Conservation (phyloP, 148 eudicot genomes). For the Cornus kousa region DNA sequence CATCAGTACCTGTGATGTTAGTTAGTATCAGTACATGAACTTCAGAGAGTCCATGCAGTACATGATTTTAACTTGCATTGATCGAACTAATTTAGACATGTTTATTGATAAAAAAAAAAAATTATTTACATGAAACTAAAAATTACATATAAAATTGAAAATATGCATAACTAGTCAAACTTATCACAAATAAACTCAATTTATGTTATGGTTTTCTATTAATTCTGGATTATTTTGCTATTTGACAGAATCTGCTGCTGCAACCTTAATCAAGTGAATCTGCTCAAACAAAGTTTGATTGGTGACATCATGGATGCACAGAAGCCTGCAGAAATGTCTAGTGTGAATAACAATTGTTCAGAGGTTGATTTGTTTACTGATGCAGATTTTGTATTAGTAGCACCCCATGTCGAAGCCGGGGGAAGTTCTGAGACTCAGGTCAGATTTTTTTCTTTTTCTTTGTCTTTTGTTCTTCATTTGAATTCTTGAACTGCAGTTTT, state of each 20-base stretch:
- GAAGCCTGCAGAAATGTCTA: conserved; percentile 36
- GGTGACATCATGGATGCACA: conserved; percentile 76
- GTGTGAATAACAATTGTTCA: conserved; percentile 31
- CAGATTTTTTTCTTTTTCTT: not conserved
- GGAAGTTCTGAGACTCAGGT: conserved; percentile 58
- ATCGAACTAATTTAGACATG: no score
- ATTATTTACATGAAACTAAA: no score
- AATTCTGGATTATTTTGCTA: conserved; percentile 11
- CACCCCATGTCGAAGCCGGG: conserved; percentile 43
- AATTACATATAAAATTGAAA: no score
- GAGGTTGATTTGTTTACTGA: conserved; percentile 93
- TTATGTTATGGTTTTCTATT: not conserved
- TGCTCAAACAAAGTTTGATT: conserved; percentile 68
- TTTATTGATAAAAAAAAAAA: no score
- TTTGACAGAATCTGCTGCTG: conserved; percentile 60
- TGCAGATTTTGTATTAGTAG: conserved; percentile 88
- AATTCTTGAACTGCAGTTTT: not conserved
- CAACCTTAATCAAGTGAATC: conserved; percentile 63
- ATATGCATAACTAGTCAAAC: no score
- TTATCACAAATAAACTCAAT: no score
- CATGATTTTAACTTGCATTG: no score
- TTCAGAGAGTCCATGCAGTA: no score
- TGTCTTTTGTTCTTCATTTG: not conserved
- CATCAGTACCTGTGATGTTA: no score
- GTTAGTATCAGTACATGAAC: no score